These are phyloP conservation scores for Emergomyces pasteurianus DNA, from an alignment of 2,329 filamentous ascomycete species.

Conservation along the genomic window DNA sequence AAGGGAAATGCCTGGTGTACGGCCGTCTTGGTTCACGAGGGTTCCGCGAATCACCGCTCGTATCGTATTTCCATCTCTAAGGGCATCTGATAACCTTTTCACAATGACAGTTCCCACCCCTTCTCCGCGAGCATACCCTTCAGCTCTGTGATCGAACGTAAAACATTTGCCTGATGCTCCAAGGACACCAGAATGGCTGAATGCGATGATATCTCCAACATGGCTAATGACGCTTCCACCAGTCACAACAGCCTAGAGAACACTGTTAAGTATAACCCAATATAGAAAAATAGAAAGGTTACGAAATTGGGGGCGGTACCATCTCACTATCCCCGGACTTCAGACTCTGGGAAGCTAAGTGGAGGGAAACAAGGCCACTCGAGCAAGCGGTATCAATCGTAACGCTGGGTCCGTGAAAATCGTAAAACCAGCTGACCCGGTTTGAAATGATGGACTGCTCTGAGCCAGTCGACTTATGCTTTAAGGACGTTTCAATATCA, in stretches of 20 bases:
- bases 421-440: slow-evolving; percentile 19
- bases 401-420: slow-evolving; percentile 15
- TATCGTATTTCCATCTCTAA: slow-evolving; percentile 27
- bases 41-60: slow-evolving; percentile 28
- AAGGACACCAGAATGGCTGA: slow-evolving; percentile 8
- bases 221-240: slow-evolving; percentile 7
- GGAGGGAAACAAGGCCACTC: slow-evolving; percentile 17
- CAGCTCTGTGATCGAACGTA: slow-evolving; percentile 23
- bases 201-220: slow-evolving; percentile 4
- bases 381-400: slow-evolving; percentile 20
- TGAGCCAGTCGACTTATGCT: slow-evolving; percentile 13
- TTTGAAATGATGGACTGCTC: slow-evolving; percentile 16
- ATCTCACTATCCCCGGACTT: slow-evolving; percentile 10
- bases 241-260: slow-evolving; percentile 4
- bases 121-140: slow-evolving; percentile 35
- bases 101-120: slow-evolving; percentile 28
- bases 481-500: slow-evolving; percentile 7
- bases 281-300: neutral
- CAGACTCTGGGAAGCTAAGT: slow-evolving; percentile 17
- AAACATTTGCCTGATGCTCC: slow-evolving; percentile 14
- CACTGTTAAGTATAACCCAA: neutral
- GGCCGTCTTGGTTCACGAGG: slow-evolving; percentile 31
- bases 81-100: slow-evolving; percentile 29
- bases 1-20: slow-evolving; percentile 29
- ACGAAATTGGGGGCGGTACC: neutral